Evolutionary conservation across 371 early-diverging fungal species (phyloP).

Genomic region (Mortierella sp.): DNA sequence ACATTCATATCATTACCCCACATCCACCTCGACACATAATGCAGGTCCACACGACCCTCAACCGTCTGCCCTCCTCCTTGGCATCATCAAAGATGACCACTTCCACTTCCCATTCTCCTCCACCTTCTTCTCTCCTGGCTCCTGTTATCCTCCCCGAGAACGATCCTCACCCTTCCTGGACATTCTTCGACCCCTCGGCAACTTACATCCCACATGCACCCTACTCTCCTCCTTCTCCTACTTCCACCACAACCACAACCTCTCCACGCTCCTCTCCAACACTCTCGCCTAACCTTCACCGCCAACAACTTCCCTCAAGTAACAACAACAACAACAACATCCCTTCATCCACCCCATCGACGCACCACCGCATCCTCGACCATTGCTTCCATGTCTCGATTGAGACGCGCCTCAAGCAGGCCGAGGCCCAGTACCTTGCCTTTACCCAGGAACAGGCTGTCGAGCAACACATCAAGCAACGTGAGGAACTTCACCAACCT

Average conservation of each 20-base stretch:
- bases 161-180: conserved; percentile 57
- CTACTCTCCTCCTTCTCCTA: conserved; percentile 11
- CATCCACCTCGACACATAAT: conserved; percentile 1
- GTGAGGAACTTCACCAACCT: conserved; percentile 23
- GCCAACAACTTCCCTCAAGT: conserved; percentile 11
- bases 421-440: conserved; percentile 60
- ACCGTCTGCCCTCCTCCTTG: conserved; percentile 20
- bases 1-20: background rate
- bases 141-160: conserved; percentile 37
- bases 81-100: conserved; percentile 11
- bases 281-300: conserved; percentile 5
- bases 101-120: background rate
- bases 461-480: conserved; percentile 42
- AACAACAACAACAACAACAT: conserved; percentile 16
- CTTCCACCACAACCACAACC: conserved; percentile 3
- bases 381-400: conserved; percentile 74
- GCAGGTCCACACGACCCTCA: conserved; percentile 40
- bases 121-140: background rate
- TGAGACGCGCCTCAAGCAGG: conserved; percentile 70
- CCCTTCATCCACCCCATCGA: conserved; percentile 61
- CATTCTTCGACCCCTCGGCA: conserved; percentile 53
- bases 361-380: conserved; percentile 74
- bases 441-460: conserved; percentile 50
- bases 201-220: conserved; percentile 38
- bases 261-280: conserved; percentile 23